Percentiles rank a stretch among this genome's conserved stretches.
Conservation (phyloP, 441 rosid species). For the Daphne laureola region DNA sequence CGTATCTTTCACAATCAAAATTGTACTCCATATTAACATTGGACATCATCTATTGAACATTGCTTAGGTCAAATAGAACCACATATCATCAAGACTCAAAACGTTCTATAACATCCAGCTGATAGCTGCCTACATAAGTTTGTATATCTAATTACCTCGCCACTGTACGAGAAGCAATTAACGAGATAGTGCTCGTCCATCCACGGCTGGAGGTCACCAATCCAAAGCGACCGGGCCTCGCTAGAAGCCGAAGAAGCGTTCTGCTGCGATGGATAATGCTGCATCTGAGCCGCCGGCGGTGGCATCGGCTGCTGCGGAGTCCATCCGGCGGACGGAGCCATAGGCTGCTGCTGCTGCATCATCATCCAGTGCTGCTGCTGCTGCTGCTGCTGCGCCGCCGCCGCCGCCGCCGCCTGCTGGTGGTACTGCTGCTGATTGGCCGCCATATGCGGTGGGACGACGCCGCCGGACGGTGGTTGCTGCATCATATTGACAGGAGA, state of each 20-base stretch:
- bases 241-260: constrained; percentile 20
- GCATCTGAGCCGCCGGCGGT: constrained; percentile 37
- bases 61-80: no score
- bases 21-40: not conserved
- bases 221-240: constrained; percentile 83
- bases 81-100: no score
- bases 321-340: constrained; percentile 64
- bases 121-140: constrained; percentile 53
- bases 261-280: constrained; percentile 20
- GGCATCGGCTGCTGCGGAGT: constrained; percentile 51
- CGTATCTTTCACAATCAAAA: no score
- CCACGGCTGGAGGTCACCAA: constrained; percentile 87
- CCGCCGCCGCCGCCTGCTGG: no score
- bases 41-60: no score
- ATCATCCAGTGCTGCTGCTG: constrained; percentile 42
- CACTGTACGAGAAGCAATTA: constrained; percentile 34
- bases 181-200: constrained; percentile 78
- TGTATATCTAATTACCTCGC: no score
- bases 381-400: constrained; percentile 30
- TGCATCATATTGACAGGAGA: constrained; percentile 52
- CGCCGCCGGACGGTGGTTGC: constrained; percentile 51
- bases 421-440: constrained; percentile 31
- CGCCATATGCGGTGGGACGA: constrained; percentile 23
- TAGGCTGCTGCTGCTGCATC: constrained; percentile 47
- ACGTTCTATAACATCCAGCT: not conserved